Base-by-base conservation (phyloP, 352 stramenopile genomes). In the Globisporangium irregulare region DNA sequence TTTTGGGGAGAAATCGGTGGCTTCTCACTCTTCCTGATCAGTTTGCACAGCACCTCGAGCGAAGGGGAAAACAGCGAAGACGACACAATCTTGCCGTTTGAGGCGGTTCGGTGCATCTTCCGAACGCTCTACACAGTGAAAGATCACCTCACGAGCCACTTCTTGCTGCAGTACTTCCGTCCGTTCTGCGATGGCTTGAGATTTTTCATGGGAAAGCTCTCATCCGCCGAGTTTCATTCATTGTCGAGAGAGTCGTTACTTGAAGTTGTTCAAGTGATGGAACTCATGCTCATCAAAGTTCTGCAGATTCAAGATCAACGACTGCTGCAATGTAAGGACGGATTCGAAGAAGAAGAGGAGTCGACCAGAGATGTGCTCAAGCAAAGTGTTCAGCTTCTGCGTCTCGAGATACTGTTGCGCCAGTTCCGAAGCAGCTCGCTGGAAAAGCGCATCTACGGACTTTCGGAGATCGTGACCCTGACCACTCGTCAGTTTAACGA, bases 401-500 rank as follows among this genome's bases (percentile, higher is more conserved):
- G 73, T 27, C 62, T 90, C n/a, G 79, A 91, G 56, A 73, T 91
- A 15, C 78, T 80, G 15, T 55, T 78, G 20, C 74, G 79, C 3
- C 87, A 83, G 29, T 86, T 94, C 62, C 73, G 62, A 15, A 77
- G 75, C 27, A 72, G n/a, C 27, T 87, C 82, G 5, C 64, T 94
- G 24, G 86, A 93, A 59, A 92, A 91, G 50, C 78, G 84, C 1
- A 90, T 94, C 38, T 82, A 89, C 46, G 84, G 84, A 1, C 73
- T 94, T 18, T 78, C 82, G 2, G 86, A 94, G 54, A 83, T 93
- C 36, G 77, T 86, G 4, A 69, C 78, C 5, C 59, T 81, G 8
- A 66, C 86, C 8, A 84, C 74, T 8, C 67, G 71, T 9, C 56
- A 85, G 27, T 84, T 80, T 71, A 84, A 84, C 53, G 50, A 78